Base-by-base conservation (phyloP, 129 eudicot genomes). In the Heracleum sosnowskyi region DNA sequence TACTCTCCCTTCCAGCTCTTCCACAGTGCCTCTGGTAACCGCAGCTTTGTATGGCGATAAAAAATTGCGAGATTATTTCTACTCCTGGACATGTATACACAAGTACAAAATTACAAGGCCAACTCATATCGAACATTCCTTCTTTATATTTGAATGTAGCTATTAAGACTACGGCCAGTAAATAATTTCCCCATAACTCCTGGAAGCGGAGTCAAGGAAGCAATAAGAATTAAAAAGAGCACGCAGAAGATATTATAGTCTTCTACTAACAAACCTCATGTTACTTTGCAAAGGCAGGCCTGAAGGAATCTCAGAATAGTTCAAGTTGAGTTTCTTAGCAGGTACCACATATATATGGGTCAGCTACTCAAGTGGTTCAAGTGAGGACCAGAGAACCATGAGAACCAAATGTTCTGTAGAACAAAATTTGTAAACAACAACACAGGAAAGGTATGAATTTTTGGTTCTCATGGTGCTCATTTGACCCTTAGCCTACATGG, bases 1-100 rank as follows among this genome's bases (percentile, higher is more conserved):
- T 77, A 96, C 88, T 85, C 97, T 92, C 74, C 33, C 73, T 77
- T 96, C 95, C 78, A 96, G 78, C 84, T 96, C 97, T 82, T 92
- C 96, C 11, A 87, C 79, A 11, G 92, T 85, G 69, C 91, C 92
- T 78, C 82, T 78, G 9, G 35, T 55, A 35, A 85, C 53, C 15
- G 82, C 77, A 12, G 94, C 88, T 69, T 86, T 49, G 18, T 89
- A 90, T 6, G 95, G 93, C 31, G 86, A 41, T 47, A 84, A 7
- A 75, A 96, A 96, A 47, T 89, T 79, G 46, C 74, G 75, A 3
- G 99, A 90, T n/a, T 55, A 24, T 22, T 51, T 55, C 64, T 55
- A 8, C 29, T 55, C 29, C 64, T 7, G 29, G 13, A 53, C 26
- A 20, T 53, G 26, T 49, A 0, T 51, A 51, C 62, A 53, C 62